These are phyloP conservation scores for Populus davidiana DNA, from an alignment of 345 rosid genomes.

Conservation along the genomic window DNA sequence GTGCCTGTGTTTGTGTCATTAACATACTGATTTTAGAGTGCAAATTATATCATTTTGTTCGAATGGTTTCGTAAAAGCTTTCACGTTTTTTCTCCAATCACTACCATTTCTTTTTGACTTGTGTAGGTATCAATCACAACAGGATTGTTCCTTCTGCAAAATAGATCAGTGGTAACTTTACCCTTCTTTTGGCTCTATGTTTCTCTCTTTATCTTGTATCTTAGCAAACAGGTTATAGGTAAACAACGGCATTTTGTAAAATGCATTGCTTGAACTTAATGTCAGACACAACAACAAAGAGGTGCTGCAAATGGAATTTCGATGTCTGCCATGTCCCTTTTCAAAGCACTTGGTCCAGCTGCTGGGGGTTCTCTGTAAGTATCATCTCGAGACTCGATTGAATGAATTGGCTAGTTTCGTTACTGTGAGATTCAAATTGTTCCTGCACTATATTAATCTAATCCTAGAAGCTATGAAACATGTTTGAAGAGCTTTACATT, in stretches of 20 bases:
- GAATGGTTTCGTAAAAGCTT: not conserved
- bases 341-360: constrained; percentile 57
- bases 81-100: not conserved
- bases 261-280: constrained; percentile 4
- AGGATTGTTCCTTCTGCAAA: constrained; percentile 53
- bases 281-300: constrained; percentile 44
- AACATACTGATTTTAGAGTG: not conserved
- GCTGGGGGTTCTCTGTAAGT: constrained; percentile 48
- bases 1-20: constrained; percentile 8
- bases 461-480: not conserved
- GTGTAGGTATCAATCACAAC: constrained; percentile 47
- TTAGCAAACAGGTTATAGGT: not conserved
- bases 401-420: not conserved
- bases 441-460: not conserved
- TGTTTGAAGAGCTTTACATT: not conserved
- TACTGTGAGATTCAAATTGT: not conserved
- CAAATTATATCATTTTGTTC: not conserved
- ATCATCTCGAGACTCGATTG: not conserved
- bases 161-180: constrained; percentile 49
- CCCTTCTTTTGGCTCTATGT: not conserved
- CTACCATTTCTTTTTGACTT: not conserved
- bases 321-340: constrained; percentile 50
- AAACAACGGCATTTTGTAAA: not conserved
- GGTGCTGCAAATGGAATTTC: constrained; percentile 58
- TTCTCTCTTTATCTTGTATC: not conserved